Percentiles rank a stretch among this genome's conserved stretches.
Conservation (phyloP, 2,329 filamentous ascomycete species). For the Fusarium oxysporum region DNA sequence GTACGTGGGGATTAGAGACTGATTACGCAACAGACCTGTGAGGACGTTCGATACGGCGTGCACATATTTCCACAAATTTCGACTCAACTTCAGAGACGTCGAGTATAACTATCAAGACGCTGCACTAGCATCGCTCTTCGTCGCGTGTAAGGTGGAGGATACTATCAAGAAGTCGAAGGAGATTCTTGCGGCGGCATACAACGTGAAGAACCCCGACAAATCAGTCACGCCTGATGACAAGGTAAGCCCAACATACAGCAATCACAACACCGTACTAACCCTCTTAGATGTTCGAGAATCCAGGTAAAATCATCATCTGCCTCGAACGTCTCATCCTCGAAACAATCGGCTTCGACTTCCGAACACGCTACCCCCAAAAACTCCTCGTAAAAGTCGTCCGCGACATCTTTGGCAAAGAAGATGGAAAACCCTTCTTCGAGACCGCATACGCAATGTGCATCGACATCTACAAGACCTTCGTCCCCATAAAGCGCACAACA, state of each 20-base stretch:
- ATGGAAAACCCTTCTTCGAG: slow-evolving; percentile 67
- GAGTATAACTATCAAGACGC: slow-evolving; percentile 91
- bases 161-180: slow-evolving; percentile 97
- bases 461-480: slow-evolving; percentile 93
- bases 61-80: slow-evolving; percentile 93
- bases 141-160: slow-evolving; percentile 97
- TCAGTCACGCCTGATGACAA: slow-evolving; percentile 84
- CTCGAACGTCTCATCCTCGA: slow-evolving; percentile 94
- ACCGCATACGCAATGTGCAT: slow-evolving; percentile 85
- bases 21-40: slow-evolving; percentile 71
- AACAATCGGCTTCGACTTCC: slow-evolving; percentile 92
- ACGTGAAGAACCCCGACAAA: slow-evolving; percentile 77
- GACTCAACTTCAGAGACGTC: slow-evolving; percentile 83
- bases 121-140: slow-evolving; percentile 87
- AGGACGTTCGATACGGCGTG: slow-evolving; percentile 93
- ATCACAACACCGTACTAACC: neutral
- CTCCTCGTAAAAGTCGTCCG: slow-evolving; percentile 83
- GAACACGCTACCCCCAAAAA: slow-evolving; percentile 87
- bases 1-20: neutral
- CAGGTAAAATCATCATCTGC: slow-evolving; percentile 84
- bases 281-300: slow-evolving; percentile 78
- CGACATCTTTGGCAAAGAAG: slow-evolving; percentile 58
- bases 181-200: slow-evolving; percentile 90
- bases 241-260: slow-evolving; percentile 58
- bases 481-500: slow-evolving; percentile 88